These are phyloP conservation scores for Fagus crenata DNA, from an alignment of 306 rosid genomes.

Conservation along the genomic window DNA sequence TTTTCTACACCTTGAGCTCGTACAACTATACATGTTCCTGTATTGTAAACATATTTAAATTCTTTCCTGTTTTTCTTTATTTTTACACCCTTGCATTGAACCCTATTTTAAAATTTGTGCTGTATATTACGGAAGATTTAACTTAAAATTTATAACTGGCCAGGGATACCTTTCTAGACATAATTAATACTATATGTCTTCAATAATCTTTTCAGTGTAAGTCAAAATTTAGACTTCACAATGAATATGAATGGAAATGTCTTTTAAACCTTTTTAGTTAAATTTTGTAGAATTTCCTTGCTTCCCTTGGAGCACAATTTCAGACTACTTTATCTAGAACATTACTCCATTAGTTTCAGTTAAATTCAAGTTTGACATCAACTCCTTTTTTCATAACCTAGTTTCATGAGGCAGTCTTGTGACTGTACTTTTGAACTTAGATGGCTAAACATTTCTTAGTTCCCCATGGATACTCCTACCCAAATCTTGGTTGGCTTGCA, in stretches of 20 bases:
- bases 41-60: background rate
- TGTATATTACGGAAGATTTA: too few species aligned
- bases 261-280: background rate
- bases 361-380: background rate
- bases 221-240: background rate
- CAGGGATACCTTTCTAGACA: too few species aligned
- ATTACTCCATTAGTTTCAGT: background rate
- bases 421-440: background rate
- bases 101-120: too few species aligned
- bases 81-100: background rate
- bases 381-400: background rate
- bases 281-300: background rate
- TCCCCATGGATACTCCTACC: background rate
- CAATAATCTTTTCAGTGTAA: background rate
- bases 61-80: background rate
- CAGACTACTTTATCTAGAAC: background rate
- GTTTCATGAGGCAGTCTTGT: background rate
- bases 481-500: background rate
- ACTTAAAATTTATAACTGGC: too few species aligned
- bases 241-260: background rate
- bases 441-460: background rate
- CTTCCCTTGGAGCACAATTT: background rate
- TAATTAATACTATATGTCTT: too few species aligned
- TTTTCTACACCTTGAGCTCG: background rate
- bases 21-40: background rate